Percentiles rank a stretch among this genome's conserved stretches.
Evolutionary conservation across 2,329 filamentous ascomycete genomes (phyloP).

Genomic region (Xylaria sp.): DNA sequence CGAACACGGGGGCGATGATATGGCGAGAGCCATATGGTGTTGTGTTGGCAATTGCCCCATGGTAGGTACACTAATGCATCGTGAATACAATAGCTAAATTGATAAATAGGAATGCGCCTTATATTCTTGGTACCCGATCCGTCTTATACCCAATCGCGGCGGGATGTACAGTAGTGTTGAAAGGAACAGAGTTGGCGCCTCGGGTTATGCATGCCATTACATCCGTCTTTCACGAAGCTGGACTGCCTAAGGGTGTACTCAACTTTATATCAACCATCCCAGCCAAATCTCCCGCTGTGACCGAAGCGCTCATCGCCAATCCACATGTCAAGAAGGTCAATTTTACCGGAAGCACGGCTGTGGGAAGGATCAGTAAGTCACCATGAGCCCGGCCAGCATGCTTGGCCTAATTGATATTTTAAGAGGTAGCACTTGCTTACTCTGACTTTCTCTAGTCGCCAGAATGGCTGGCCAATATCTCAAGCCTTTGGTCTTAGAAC

Average conservation of each 20-base stretch:
- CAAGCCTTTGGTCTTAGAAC: conserved; percentile 74
- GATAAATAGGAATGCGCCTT: conserved; percentile 54
- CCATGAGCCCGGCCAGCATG: neutral
- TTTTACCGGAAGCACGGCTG: conserved; percentile 74
- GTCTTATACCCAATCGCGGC: conserved; percentile 69
- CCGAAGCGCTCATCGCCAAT: conserved; percentile 69
- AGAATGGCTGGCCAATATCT: conserved; percentile 69
- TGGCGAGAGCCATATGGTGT: conserved; percentile 83
- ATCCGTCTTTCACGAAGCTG: conserved; percentile 69
- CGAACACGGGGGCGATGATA: conserved; percentile 69
- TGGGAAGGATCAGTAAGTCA: conserved; percentile 65
- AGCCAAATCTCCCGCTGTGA: conserved; percentile 67
- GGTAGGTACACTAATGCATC: conserved; percentile 60
- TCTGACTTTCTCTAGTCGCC: conserved; percentile 54
- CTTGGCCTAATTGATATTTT: neutral
- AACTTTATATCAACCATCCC: conserved; percentile 70
- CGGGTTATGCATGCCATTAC: conserved; percentile 66
- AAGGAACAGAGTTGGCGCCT: conserved; percentile 69
- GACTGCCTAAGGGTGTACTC: conserved; percentile 71
- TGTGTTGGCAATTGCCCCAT: conserved; percentile 81
- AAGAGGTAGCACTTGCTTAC: conserved; percentile 7
- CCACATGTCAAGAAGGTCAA: conserved; percentile 72
- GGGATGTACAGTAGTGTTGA: conserved; percentile 72
- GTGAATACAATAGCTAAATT: neutral
- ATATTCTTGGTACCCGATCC: conserved; percentile 54